Base-by-base conservation (phyloP, 1,284 basidiomycete genomes). In the Trametes versicolor region DNA sequence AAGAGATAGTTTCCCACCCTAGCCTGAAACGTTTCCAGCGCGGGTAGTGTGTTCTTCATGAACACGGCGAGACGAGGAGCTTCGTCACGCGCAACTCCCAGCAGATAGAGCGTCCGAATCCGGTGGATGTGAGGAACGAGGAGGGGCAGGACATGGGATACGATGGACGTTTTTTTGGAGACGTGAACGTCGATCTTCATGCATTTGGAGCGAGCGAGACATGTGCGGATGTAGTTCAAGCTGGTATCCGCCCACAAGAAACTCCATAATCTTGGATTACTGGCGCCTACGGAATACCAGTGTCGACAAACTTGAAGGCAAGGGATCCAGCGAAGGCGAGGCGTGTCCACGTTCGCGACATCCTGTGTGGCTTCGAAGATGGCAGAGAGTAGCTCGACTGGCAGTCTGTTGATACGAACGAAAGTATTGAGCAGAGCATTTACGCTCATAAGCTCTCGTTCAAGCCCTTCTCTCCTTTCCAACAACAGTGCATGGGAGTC, bases 401-500 rank as follows among this genome's bases (percentile, higher is more conserved):
- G 60, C 9, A 61, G 41, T 13, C 51, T 27, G 43, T 61, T 61
- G 51, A 60, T 60, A 37, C 9, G 49, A 5, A n/a, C 37, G n/a
- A n/a, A n/a, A 1, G 37, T 25, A 39, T 60, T 60, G 32, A 58
- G 32, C 12, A 47, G 56, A 32, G 15, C 34, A 47, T 27, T 17
- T 15, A 13, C 32, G n/a, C n/a, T 41, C n/a, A n/a, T n/a, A n/a
- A n/a, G n/a, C n/a, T n/a, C n/a, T n/a, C n/a, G n/a, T n/a, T n/a
- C n/a, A n/a, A n/a, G n/a, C n/a, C n/a, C n/a, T n/a, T n/a, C n/a
- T n/a, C n/a, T n/a, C n/a, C n/a, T n/a, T n/a, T n/a, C n/a, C n/a
- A n/a, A n/a, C n/a, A n/a, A n/a, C n/a, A n/a, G n/a, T n/a, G n/a
- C n/a, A n/a, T n/a, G n/a, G n/a, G n/a, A n/a, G n/a, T n/a, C n/a